Evolutionary conservation across 176 grass and related monocot genomes (phyloP).

Genomic region (Rhipidocladum racemiflorum): DNA sequence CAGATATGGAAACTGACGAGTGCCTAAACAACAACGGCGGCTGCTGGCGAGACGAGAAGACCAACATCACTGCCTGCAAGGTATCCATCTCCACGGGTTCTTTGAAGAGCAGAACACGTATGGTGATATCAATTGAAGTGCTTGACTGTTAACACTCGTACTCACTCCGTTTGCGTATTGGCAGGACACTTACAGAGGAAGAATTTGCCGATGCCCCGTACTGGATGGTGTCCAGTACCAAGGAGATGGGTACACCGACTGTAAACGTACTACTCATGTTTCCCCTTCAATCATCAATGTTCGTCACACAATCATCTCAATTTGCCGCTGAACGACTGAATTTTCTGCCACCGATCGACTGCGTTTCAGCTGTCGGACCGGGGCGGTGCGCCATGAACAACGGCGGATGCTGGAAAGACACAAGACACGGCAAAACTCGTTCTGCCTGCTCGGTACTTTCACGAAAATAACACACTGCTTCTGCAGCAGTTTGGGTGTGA

Average conservation of each 20-base stretch:
- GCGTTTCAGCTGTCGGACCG: conserved; percentile 58
- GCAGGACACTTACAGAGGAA: conserved; percentile 89
- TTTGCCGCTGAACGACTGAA: neutral
- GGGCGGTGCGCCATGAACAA: conserved; percentile 79
- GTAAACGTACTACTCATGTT: conserved; percentile 45
- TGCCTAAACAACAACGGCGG: conserved; percentile 73
- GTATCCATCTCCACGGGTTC: neutral
- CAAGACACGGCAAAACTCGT: conserved; percentile 45
- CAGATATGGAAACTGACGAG: conserved; percentile 77
- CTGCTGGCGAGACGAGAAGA: conserved; percentile 58
- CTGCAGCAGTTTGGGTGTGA: neutral
- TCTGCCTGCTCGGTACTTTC: conserved; percentile 72
- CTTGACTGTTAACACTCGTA: neutral
- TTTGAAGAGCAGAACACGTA: neutral
- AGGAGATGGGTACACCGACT: conserved; percentile 78
- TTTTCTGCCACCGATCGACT: neutral
- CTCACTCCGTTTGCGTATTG: neutral
- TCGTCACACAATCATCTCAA: neutral
- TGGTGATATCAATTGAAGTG: neutral
- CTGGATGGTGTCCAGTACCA: conserved; percentile 65
- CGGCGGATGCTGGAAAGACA: conserved; percentile 78
- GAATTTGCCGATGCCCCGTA: conserved; percentile 71
- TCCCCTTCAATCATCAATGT: neutral
- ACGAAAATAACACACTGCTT: neutral
- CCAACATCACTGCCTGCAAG: conserved; percentile 74